Evolutionary conservation across 345 rosid species (phyloP).

Genomic region (Populus nigra): DNA sequence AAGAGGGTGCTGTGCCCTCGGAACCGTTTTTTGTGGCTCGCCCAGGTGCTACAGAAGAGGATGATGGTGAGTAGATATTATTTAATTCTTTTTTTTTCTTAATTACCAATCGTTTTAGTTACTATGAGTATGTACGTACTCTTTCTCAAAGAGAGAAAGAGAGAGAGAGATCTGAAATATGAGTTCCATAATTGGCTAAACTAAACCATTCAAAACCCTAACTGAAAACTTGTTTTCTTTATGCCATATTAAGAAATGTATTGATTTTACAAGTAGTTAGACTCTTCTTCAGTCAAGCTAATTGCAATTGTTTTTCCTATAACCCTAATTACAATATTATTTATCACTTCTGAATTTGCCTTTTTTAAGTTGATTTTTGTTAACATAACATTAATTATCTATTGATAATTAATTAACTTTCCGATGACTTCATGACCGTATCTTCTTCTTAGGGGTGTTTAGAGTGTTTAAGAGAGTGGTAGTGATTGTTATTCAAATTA

Average conservation of each 20-base stretch:
- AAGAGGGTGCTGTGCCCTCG: conserved; percentile 78
- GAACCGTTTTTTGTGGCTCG: conserved; percentile 91
- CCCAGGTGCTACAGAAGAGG: conserved; percentile 80
- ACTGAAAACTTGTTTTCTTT: not conserved
- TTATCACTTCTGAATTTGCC: not conserved
- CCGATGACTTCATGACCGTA: not conserved
- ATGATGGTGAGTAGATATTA: conserved; percentile 64
- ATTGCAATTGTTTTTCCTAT: not conserved
- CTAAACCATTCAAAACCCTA: not conserved
- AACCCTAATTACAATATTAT: not conserved
- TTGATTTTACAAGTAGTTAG: not conserved
- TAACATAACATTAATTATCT: not conserved
- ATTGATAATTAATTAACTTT: no score
- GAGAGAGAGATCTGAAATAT: not conserved
- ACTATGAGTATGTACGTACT: not conserved
- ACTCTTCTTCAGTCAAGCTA: not conserved
- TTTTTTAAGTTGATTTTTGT: not conserved
- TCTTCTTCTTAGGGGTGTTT: no score
- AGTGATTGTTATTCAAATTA: no score
- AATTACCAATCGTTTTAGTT: not conserved
- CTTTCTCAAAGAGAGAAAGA: not conserved
- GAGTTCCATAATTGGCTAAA: not conserved
- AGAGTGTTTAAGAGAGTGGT: fast-evolving
- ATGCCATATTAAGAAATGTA: not conserved
- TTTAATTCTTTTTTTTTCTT: not conserved